Evolutionary conservation across 306 rosid species (phyloP).

Genomic region (Malus orientalis): DNA sequence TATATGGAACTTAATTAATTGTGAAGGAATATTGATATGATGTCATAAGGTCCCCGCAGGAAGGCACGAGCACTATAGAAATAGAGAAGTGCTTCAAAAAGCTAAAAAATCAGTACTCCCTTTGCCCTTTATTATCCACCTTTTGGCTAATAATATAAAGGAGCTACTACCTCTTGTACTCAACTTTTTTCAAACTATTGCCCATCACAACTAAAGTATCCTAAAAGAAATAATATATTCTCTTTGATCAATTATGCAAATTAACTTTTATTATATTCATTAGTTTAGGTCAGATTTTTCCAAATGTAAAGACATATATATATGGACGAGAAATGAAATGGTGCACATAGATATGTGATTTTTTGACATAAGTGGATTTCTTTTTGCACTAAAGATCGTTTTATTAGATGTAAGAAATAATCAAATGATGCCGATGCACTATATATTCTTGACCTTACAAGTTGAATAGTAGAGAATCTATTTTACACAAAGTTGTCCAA

Average conservation of each 20-base stretch:
- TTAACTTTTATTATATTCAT: neutral
- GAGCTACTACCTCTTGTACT: neutral
- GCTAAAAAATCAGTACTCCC: neutral
- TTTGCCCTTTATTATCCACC: conserved; percentile 13
- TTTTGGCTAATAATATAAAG: conserved; percentile 6
- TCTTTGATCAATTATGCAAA: neutral
- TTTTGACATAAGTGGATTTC: neutral
- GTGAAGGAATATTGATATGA: conserved; percentile 2
- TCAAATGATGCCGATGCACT: neutral
- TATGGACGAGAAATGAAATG: neutral
- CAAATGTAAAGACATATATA: too few relatives aligned
- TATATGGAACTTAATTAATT: neutral
- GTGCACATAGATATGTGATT: neutral
- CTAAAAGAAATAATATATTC: neutral
- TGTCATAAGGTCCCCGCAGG: conserved; percentile 11
- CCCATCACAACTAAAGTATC: neutral
- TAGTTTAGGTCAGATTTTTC: neutral
- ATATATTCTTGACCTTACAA: neutral
- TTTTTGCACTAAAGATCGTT: too few relatives aligned
- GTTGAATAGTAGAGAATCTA: neutral
- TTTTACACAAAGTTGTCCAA: neutral
- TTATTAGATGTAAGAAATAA: neutral
- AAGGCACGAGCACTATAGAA: neutral
- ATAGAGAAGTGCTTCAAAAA: conserved; percentile 7
- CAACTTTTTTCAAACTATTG: neutral